These are phyloP conservation scores for Coprinopsis strossmayeri DNA, from an alignment of 768 basidiomycete species.

Conservation along the genomic window DNA sequence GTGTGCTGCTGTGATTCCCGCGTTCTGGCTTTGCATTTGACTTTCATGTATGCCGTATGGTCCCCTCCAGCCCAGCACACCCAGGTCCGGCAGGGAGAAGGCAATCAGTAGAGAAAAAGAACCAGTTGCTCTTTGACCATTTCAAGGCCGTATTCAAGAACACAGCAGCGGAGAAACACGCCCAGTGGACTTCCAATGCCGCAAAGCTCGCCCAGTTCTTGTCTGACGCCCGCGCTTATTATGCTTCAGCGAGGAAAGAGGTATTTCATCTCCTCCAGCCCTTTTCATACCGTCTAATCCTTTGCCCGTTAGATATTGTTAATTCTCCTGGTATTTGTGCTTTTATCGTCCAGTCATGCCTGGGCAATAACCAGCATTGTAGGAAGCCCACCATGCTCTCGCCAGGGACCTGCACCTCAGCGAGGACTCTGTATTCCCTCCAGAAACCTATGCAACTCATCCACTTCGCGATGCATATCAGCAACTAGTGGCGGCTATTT, in stretches of 20 bases:
- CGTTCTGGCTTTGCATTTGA: too few relatives aligned
- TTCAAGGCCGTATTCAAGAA: background rate
- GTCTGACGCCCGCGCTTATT: constrained; percentile 44
- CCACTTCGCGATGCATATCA: constrained; percentile 30
- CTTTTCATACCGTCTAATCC: constrained; percentile 1
- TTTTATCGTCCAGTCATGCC: background rate
- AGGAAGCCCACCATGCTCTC: too few relatives aligned
- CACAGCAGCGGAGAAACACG: constrained; percentile 13
- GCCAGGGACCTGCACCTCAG: too few relatives aligned
- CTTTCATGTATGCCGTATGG: too few relatives aligned
- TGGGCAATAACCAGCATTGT: too few relatives aligned
- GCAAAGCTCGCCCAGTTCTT: constrained; percentile 41
- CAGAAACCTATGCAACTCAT: constrained; percentile 20
- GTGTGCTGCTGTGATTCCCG: background rate
- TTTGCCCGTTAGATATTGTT: constrained; percentile 35
- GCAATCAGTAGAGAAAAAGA: background rate
- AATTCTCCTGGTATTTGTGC: constrained; percentile 34
- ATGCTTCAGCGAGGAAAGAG: constrained; percentile 39
- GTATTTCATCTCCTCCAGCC: constrained; percentile 19
- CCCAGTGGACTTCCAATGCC: constrained; percentile 19
- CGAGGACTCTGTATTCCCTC: too few relatives aligned
- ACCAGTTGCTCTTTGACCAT: background rate
- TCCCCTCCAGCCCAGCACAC: too few relatives aligned
- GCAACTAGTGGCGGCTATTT: constrained; percentile 25
- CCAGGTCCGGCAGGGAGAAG: background rate